phyloP scores from a whole-genome alignment of 345 rosid species.

The Syzygium aqueum region DNA sequence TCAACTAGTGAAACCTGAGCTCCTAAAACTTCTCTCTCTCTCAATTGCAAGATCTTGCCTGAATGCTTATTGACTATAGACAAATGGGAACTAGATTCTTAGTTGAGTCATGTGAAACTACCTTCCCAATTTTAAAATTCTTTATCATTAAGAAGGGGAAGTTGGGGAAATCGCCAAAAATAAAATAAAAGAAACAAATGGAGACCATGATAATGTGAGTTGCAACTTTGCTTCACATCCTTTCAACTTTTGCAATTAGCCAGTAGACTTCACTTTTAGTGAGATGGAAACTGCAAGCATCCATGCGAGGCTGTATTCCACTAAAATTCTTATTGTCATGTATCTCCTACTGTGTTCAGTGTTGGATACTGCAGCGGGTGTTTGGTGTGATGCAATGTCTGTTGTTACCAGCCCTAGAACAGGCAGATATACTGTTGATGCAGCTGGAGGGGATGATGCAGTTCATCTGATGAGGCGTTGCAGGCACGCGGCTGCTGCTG shows the following conservation, averaged over 20 bases:
- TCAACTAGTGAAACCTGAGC: not conserved
- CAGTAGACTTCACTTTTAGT: not conserved
- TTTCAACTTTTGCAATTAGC: not conserved
- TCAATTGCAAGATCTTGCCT: not conserved
- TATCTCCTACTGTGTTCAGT: conserved; percentile 28
- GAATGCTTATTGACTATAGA: not conserved
- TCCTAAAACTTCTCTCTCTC: not conserved
- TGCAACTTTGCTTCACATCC: not conserved
- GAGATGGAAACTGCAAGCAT: not conserved
- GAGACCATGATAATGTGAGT: not conserved
- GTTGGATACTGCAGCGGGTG: conserved; percentile 99
- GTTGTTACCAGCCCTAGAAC: conserved; percentile 95
- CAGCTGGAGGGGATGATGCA: conserved; percentile 97
- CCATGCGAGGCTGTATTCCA: not conserved
- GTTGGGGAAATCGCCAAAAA: not conserved
- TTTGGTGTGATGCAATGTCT: conserved; percentile 99
- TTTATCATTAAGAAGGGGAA: not conserved
- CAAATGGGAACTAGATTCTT: not conserved
- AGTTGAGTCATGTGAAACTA: not conserved
- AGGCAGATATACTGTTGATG: conserved; percentile 86
- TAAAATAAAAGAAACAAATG: not conserved
- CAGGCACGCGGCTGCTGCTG: conserved; percentile 98
- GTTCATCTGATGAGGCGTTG: conserved; percentile 98
- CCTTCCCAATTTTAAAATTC: not conserved
- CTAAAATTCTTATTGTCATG: not conserved